Evolutionary conservation across 306 rosid genomes (phyloP), one percentile per base, ranked within the genome.

Genomic region (Astragalus membranaceus): DNA sequence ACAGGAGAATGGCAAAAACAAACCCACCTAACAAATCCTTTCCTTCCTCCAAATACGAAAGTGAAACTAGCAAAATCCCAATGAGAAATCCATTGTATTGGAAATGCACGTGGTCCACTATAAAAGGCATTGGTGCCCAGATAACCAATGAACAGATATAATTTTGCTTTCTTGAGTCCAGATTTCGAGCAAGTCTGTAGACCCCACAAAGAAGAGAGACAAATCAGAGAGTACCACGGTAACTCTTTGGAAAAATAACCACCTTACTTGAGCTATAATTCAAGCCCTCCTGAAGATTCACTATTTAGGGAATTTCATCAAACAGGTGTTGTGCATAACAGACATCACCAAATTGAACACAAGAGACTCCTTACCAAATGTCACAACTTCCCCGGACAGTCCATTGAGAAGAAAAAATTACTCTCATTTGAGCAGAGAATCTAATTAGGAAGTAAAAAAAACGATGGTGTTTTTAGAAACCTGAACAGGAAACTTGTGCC

Each of bases 61-160:
- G 89, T 23, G 98, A 90, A 63, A 90, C 81, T 86, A 94, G 73
- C 76, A 94, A 72, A 53, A 94, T 75, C 72, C 97, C 98, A 74
- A 94, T 81, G 59, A 94, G 91, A 82, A 94, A 88, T 23, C 98
- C 98, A 73, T 94, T 94, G 67, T 90, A 88, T 87, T 87, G 98
- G 52, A 94, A 90, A 83, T 94, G 97, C 80, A 94, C 10, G 72
- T 88, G 96, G 69, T 94, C 98, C 68, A 94, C 97, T 53, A 88
- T 80, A 64, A 94, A 65, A 69, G 90, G 89, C 89, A 87, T 81
- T 0, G 97, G 98, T 12, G 95, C 90, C 96, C 98, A 90, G 72
- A 94, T 57, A 69, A 88, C 76, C 87, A 87, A 79, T 6, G 77
- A 80, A 82, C 94, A 90, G 53, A 88, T 77, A 80, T 85, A 36